Conservation (phyloP, 202 grass and related monocot species). For the Setaria italica region DNA sequence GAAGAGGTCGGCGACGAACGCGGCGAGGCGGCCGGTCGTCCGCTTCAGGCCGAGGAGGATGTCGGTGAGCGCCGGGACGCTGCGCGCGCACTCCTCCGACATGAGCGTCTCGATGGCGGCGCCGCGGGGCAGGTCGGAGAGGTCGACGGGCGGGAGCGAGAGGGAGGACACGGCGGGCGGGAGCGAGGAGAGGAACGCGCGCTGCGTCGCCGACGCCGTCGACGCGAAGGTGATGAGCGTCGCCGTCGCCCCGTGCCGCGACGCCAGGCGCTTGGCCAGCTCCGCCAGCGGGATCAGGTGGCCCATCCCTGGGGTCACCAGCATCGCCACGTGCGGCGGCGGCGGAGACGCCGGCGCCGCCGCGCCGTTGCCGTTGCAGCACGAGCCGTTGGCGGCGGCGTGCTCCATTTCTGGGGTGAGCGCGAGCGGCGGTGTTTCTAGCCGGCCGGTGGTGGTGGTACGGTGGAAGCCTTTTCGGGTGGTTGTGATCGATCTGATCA, state of each 20-base stretch:
- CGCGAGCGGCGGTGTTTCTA: too few species aligned
- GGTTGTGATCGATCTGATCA: neutral
- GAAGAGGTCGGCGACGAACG: constrained; percentile 69
- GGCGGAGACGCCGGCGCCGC: too few species aligned
- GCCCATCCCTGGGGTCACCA: constrained; percentile 67
- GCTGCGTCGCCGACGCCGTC: constrained; percentile 49
- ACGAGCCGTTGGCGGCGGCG: constrained; percentile 21
- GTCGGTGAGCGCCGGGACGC: constrained; percentile 6
- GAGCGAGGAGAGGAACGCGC: constrained; percentile 47
- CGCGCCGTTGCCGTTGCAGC: neutral
- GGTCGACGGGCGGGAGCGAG: constrained; percentile 43
- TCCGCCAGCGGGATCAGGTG: constrained; percentile 75
- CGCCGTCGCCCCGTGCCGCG: constrained; percentile 38
- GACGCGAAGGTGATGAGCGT: constrained; percentile 64
- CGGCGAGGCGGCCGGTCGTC: neutral
- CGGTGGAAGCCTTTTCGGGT: too few species aligned
- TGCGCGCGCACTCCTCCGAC: constrained; percentile 53
- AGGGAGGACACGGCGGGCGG: constrained; percentile 22
- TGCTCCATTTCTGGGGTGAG: neutral
- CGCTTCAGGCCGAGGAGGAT: neutral
- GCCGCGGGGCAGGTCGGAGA: constrained; percentile 53
- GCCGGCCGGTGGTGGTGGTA: too few species aligned
- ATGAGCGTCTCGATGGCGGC: constrained; percentile 64
- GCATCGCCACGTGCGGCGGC: constrained; percentile 54
- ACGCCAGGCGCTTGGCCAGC: constrained; percentile 49